A percentile compares a stretch with the other conserved stretches of the same genome.
Evolutionary conservation across 352 stramenopile genomes (phyloP).

Genomic region (Blastocystis sp.): DNA sequence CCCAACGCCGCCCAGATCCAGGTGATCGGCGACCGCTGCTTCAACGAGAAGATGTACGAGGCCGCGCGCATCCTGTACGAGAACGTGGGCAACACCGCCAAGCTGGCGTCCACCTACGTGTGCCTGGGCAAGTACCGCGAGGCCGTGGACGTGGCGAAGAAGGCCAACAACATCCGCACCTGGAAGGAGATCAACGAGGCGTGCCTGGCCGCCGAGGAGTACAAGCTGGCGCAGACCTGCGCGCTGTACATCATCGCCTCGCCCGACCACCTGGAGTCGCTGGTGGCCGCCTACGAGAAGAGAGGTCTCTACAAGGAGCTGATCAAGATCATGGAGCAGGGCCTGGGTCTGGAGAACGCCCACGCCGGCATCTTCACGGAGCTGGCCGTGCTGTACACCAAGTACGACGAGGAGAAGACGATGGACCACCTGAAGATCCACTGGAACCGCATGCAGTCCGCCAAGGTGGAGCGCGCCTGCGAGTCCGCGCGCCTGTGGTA

Average conservation of each 20-base stretch:
- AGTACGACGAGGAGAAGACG: constrained; percentile 95
- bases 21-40: constrained; percentile 93
- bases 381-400: constrained; percentile 97
- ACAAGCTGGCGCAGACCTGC: constrained; percentile 92
- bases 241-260: constrained; percentile 99
- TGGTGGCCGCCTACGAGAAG: constrained; percentile 97
- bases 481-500: constrained; percentile 96
- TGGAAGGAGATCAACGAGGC: constrained; percentile 99
- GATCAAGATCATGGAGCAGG: constrained; percentile 95
- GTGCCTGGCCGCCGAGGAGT: constrained; percentile 94
- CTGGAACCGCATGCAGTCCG: constrained; percentile 96
- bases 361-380: constrained; percentile 99
- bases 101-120: constrained; percentile 98
- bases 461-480: constrained; percentile 91
- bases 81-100: constrained; percentile 99
- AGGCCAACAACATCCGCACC: constrained; percentile 97
- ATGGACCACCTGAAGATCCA: constrained; percentile 99
- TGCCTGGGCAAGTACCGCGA: constrained; percentile 96
- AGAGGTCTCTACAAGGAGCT: constrained; percentile 91
- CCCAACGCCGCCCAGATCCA: constrained; percentile 99
- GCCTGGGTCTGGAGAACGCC: constrained; percentile 93
- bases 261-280: constrained; percentile 97
- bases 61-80: constrained; percentile 96
- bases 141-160: constrained; percentile 94
- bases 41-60: constrained; percentile 93